Percentiles rank a stretch among this genome's conserved stretches.
Conservation (phyloP, 495 filamentous ascomycete genomes). For the Penicillium soppii region DNA sequence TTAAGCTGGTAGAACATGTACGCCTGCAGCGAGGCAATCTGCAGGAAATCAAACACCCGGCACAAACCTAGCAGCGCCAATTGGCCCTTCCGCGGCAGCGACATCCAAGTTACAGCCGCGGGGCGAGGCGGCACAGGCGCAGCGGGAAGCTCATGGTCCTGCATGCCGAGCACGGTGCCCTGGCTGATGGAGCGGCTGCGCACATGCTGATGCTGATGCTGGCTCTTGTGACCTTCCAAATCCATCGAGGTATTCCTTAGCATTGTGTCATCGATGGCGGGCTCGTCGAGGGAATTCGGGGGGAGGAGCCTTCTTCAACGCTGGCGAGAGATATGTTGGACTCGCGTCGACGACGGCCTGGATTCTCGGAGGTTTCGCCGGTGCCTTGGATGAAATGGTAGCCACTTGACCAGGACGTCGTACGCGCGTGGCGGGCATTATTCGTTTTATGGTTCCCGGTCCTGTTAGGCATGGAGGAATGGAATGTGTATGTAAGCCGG, state of each 20-base stretch:
- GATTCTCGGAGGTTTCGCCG: slow-evolving; percentile 30
- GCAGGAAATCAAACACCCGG: slow-evolving; percentile 59
- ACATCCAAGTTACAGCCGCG: slow-evolving; percentile 59
- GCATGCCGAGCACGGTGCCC: slow-evolving; percentile 19
- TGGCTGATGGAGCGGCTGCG: slow-evolving; percentile 41
- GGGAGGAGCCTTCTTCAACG: slow-evolving; percentile 37
- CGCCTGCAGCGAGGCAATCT: slow-evolving; percentile 52
- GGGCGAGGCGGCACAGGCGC: slow-evolving; percentile 22
- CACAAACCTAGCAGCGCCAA: slow-evolving; percentile 70
- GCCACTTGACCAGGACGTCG: slow-evolving; percentile 43
- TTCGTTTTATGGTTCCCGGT: slow-evolving; percentile 25
- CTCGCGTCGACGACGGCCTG: slow-evolving; percentile 35
- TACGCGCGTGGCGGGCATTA: slow-evolving; percentile 42
- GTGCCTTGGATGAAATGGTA: slow-evolving; percentile 25
- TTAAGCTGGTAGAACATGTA: slow-evolving; percentile 81
- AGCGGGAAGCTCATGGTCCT: slow-evolving; percentile 16
- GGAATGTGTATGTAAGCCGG: slow-evolving; percentile 18
- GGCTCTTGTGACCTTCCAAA: slow-evolving; percentile 19
- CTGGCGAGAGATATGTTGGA: slow-evolving; percentile 38
- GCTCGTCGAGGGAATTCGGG: slow-evolving; percentile 24
- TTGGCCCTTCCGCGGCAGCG: slow-evolving; percentile 73
- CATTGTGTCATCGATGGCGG: slow-evolving; percentile 21
- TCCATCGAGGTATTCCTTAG: slow-evolving; percentile 41
- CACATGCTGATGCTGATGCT: too few relatives aligned
- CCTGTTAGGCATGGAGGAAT: slow-evolving; percentile 27